Base-by-base conservation (phyloP, 129 eudicot genomes). In the Lactuca sativa region DNA sequence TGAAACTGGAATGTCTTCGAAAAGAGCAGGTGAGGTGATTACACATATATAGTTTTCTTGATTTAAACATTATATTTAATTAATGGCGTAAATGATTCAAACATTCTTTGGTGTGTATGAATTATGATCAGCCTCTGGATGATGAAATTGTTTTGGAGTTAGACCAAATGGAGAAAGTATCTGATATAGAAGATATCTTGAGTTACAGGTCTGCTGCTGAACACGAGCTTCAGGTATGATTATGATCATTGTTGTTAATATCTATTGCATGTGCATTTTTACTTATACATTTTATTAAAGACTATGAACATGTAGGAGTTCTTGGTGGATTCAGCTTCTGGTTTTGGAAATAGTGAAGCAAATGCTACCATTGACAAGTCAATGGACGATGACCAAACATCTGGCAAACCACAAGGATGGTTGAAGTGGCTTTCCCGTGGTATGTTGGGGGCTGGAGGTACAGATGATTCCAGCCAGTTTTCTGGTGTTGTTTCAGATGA, bases 381-480 rank as follows among this genome's bases (percentile, higher is more conserved):
- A 37, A 64, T 56, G 56, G 85, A 79, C 67, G 91, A 82, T 79
- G 96, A 84, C 59, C 84, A 69, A 34, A 32, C 77, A 59, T 64
- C 95, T 62, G 74, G 76, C 73, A 92, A 81, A 74, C 87, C 95
- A 17, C 92, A 90, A 74, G 97, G 99, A 71, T 93, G 99, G 99
- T 78, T 93, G 69, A 93, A 93, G 69, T 93, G 99, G 99, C 74
- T 93, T 65, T 93, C 99, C 38, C 90, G 91, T 77, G 99, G 99
- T 67, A 88, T 93, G 95, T 95, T 93, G 67, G 99, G 99, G 82
- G 99, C 99, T 43, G 97, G 95, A 21, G 99, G 99, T 64, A 93
- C 97, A 51, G 92, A 87, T 78, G 99, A 87, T 80, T 86, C 99
- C 66, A 77, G 81, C 74, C 92, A 85, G 62, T 93, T 93, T 75